Evolutionary conservation across 495 filamentous ascomycete species (phyloP).

Genomic region (Penicillium manginii): DNA sequence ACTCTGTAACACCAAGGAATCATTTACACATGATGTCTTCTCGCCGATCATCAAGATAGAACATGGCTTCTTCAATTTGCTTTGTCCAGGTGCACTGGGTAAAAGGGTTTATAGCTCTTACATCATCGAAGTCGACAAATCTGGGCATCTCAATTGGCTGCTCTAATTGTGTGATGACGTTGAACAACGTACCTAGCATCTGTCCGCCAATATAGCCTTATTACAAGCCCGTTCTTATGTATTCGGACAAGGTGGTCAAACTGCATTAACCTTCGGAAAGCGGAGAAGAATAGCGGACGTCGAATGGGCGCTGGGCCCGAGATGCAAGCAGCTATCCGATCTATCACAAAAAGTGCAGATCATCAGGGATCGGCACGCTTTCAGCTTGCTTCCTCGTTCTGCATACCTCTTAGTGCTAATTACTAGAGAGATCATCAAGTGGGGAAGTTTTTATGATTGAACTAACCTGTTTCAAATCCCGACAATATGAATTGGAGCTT

Average conservation of each 20-base stretch:
- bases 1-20: neutral
- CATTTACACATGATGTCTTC: neutral
- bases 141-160: neutral
- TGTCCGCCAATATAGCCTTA: neutral
- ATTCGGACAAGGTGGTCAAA: neutral
- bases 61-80: no score
- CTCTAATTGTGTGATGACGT: neutral
- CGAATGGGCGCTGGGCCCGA: neutral
- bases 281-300: slow-evolving; percentile 1
- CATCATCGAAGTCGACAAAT: neutral
- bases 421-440: neutral
- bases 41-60: no score
- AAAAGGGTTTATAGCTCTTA: no score
- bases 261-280: slow-evolving; percentile 3
- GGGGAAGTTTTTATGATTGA: neutral
- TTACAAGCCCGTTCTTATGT: neutral
- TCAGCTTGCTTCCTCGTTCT: slow-evolving; percentile 16
- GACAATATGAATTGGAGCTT: neutral
- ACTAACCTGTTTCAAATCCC: neutral
- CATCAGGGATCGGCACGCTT: slow-evolving; percentile 14
- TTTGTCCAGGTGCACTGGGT: no score
- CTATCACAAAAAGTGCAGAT: slow-evolving; percentile 16
- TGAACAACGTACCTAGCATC: neutral
- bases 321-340: slow-evolving; percentile 7
- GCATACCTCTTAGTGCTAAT: neutral